phyloP scores from a whole-genome alignment of 257 asterid genomes.

The Salvia rosmarinus region DNA sequence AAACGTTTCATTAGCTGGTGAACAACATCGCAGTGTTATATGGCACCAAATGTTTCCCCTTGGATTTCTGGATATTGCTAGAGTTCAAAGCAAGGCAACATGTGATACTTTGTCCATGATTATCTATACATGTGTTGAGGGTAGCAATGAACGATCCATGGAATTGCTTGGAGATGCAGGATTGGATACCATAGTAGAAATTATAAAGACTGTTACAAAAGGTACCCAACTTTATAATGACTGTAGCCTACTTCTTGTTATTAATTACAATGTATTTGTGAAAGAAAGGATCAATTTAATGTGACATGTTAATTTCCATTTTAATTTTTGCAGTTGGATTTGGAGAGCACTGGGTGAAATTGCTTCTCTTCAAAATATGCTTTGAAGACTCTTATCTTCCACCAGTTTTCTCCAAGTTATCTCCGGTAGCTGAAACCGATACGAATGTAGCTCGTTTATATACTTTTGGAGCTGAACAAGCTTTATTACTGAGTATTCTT shows the following conservation, averaged over 20 bases:
- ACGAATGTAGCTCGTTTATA: conserved; percentile 20
- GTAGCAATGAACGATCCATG: conserved; percentile 35
- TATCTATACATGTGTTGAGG: conserved; percentile 62
- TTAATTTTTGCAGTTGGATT: conserved; percentile 63
- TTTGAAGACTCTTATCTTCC: conserved; percentile 48
- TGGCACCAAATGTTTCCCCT: conserved; percentile 66
- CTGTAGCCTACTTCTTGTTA: not conserved
- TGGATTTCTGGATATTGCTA: conserved; percentile 58
- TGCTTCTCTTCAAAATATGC: conserved; percentile 64
- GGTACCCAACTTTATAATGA: conserved; percentile 45
- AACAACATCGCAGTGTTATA: conserved; percentile 54
- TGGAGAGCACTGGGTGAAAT: conserved; percentile 64
- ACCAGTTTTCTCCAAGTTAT: conserved; percentile 54
- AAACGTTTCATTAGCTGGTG: conserved; percentile 80
- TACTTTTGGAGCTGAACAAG: conserved; percentile 53
- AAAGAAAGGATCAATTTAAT: not conserved
- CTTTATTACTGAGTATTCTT: conserved; percentile 56
- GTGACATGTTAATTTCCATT: conserved; percentile 10
- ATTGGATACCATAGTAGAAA: conserved; percentile 47
- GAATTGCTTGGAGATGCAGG: conserved; percentile 61
- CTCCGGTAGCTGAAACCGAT: conserved; percentile 23
- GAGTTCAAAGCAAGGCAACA: conserved; percentile 55
- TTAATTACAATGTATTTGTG: not conserved
- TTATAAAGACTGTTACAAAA: conserved; percentile 53
- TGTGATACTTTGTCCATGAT: conserved; percentile 85